Evolutionary conservation across 1,139 yeast genomes (phyloP), one percentile per base, ranked within the genome.

Genomic region (Lodderomyces elongisporus): DNA sequence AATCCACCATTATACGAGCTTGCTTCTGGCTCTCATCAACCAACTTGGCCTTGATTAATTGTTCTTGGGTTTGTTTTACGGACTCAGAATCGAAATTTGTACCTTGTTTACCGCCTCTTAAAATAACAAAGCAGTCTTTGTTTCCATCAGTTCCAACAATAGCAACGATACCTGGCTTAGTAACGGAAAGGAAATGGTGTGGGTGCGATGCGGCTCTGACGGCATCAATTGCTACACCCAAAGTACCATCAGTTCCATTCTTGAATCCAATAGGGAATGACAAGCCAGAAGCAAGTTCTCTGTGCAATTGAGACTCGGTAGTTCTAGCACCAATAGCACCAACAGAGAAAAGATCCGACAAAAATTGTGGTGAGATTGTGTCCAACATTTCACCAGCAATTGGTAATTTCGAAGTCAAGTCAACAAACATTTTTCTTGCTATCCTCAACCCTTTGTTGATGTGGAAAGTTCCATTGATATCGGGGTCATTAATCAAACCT

Each of bases 301-400:
- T 81, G 68, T 91, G 98, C 44, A 91, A 76, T 64, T 91, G 98
- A 33, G 96, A 87, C 69, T 91, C 98, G 34, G 98, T 91, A 42
- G 98, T 91, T 70, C 98, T 80, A 36, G 98, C 98, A 54, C 98
- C 98, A 64, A 91, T 87, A 40, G 98, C 98, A 48, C 98, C 98
- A 48, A 91, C 79, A 27, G 95, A 84, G 48, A 91, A 74, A 47
- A 88, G 71, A 60, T 91, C 98, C 18, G 94, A 82, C 48, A 91
- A 73, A 71, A 77, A 91, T 71, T 91, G 98, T n/a, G 98, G 98
- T 17, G 96, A 85, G 44, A 89, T 89, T 42, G 97, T 91, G 60
- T 91, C 98, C 60, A 91, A 78, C 97, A 91, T 91, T 62, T 91
- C 98, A 31, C 93, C 83, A 36, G 95, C 98, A 51, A 91, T 88